Evolutionary conservation across 345 rosid genomes (phyloP).

Genomic region (Xanthoceras sorbifolium): DNA sequence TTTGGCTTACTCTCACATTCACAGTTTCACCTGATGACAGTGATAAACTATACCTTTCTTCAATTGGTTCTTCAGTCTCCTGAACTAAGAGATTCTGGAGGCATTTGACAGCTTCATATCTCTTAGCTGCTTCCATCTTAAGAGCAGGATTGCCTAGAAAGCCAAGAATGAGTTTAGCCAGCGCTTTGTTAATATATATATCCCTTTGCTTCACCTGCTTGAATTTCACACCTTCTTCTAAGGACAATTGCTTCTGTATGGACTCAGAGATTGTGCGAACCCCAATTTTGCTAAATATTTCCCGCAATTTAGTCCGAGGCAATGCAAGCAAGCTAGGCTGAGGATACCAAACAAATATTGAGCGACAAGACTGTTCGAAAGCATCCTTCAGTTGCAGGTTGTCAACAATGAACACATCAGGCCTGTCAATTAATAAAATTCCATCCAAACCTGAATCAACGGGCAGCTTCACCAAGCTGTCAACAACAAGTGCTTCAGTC

Average conservation of each 20-base stretch:
- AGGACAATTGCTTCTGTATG: conserved; percentile 35
- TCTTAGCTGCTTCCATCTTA: conserved; percentile 43
- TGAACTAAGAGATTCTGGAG: conserved; percentile 39
- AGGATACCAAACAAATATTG: conserved; percentile 76
- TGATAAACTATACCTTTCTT: conserved; percentile 35
- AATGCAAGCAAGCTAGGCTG: conserved; percentile 43
- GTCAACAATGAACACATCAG: conserved; percentile 67
- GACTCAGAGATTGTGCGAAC: conserved; percentile 59
- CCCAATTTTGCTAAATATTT: conserved; percentile 53
- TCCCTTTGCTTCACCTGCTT: conserved; percentile 29
- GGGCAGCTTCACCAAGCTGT: conserved; percentile 48
- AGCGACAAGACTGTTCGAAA: conserved; percentile 28
- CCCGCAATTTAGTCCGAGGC: conserved; percentile 43
- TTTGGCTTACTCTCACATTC: conserved; percentile 25
- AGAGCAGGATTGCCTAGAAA: conserved; percentile 56
- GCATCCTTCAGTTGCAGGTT: conserved; percentile 63
- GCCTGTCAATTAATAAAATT: conserved; percentile 37
- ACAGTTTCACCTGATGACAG: conserved; percentile 42
- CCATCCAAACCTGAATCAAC: conserved; percentile 38
- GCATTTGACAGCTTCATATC: conserved; percentile 44
- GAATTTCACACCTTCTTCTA: conserved; percentile 20
- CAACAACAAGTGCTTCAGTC: conserved; percentile 32
- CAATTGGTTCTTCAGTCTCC: conserved; percentile 42
- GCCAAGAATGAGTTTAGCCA: conserved; percentile 60
- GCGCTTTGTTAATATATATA: conserved; percentile 35